phyloP scores from a whole-genome alignment of 169 alveolate species.

The Cryptosporidium ubiquitum region DNA sequence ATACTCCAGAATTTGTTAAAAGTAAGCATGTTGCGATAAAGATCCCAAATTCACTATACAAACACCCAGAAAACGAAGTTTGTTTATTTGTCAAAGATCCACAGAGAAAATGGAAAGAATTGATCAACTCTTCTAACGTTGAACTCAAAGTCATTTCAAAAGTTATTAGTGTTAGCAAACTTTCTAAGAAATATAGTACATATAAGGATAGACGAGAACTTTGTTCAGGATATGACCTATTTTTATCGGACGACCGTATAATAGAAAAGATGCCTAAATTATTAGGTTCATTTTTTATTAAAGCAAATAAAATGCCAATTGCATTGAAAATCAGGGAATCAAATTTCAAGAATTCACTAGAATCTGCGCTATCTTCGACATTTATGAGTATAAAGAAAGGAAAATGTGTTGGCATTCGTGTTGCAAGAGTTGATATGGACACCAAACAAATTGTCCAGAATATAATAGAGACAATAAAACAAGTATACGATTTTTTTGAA shows the following conservation, averaged over 20 bases:
- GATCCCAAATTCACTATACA: slow-evolving; percentile 32
- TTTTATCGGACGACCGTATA: slow-evolving; percentile 74
- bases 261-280: slow-evolving; percentile 70
- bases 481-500: slow-evolving; percentile 64
- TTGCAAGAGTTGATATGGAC: slow-evolving; percentile 76
- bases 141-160: slow-evolving; percentile 30
- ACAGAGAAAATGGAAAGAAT: slow-evolving; percentile 81
- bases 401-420: slow-evolving; percentile 75
- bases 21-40: slow-evolving; percentile 43
- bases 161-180: slow-evolving; percentile 75
- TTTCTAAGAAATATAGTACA: slow-evolving; percentile 76
- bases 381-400: slow-evolving; percentile 67
- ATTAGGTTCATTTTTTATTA: slow-evolving; percentile 76
- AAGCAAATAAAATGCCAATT: slow-evolving; percentile 76
- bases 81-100: slow-evolving; percentile 80
- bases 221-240: slow-evolving; percentile 77
- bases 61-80: slow-evolving; percentile 49
- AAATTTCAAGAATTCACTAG: slow-evolving; percentile 65
- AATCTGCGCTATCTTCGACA: slow-evolving; percentile 72
- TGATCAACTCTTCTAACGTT: slow-evolving; percentile 11
- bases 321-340: slow-evolving; percentile 33
- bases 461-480: slow-evolving; percentile 71
- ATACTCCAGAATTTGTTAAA: slow-evolving; percentile 47
- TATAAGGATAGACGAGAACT: slow-evolving; percentile 75
- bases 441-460: slow-evolving; percentile 71